Base-by-base conservation (phyloP, 257 asterid genomes). In the Fraxinus quadrangulata region DNA sequence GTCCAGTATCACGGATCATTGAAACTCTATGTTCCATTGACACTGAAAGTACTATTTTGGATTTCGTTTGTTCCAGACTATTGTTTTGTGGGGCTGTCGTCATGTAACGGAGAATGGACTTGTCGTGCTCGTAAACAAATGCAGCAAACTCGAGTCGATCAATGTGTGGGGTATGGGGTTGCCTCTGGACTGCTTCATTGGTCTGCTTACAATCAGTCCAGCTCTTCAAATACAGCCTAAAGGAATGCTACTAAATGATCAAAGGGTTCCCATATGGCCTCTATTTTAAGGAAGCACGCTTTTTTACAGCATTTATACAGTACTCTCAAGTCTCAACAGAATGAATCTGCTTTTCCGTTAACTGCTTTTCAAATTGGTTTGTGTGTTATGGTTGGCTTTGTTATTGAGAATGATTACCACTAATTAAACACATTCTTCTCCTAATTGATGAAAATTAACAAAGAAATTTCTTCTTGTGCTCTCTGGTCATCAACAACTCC, bases 131-230 rank as follows among this genome's bases (percentile, higher is more conserved):
- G 99, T 95, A 30, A 90, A 86, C 71, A 90, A 91, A 84, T 95
- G 98, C 68, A 78, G 85, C 17, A 87, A 88, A 76, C 90, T 92
- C 0, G 90, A 91, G 82, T 90, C 98, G 10, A 95, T 95, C 76
- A 92, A 95, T 40, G 98, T 86, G 28, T 92, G 99, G 98, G 99
- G 98, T 16, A 83, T 87, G 93, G 82, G 93, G 77, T 89, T 95
- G 33, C 90, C 96, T 16, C 51, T 87, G 67, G 84, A 92, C 82
- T 91, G 99, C 86, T 90, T 92, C 83, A 59, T 86, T 73, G 88
- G 82, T 47, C 81, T 95, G 79, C 94, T 90, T 47, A 69, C 96
- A 5, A 87, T 92, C 2, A 91, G 98, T 24, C 99, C 97, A 24
- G 86, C 96, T 75, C 96, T 95, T 68, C 92, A 86, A 63, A 92